Base-by-base conservation (phyloP, 2,329 filamentous ascomycete species). In the Nemania sp. region DNA sequence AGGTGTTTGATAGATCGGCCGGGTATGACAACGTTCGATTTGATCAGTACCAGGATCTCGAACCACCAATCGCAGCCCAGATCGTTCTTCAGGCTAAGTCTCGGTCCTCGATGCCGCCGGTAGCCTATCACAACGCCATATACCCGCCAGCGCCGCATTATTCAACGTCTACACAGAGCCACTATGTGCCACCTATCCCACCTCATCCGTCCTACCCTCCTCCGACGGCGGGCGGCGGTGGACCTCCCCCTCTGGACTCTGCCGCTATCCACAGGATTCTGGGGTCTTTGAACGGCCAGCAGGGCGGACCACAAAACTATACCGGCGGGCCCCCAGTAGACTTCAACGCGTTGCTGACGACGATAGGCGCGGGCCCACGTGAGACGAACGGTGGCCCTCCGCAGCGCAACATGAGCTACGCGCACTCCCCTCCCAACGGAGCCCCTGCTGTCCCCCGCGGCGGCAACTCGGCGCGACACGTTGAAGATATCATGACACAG, bases 41-140 rank as follows among this genome's bases (percentile, higher is more conserved):
- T 68, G 90, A 96, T 64, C 88, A 95, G 68, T 97, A 97, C 69
- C 83, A 88, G 52, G 86, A 92, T 63, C 79, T 97, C 2, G 88
- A 95, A 30, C 89, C 91, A 0, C 72, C 77, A 5, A 85, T 91
- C 40, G 91, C 90, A 3, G 90, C 89, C 14, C 90, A 95, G 63
- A 82, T 97, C 14, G 88, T 96, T 52, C 70, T 87, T 36, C 83
- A 90, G 54, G 83, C 86, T 46, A 92, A 89, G 69, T 72, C 76
- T 9, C 66, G 66, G 22, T 50, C 66, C 3, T 60, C 73, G 52
- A 37, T 68, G 6, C 60, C 59, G 2, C 59, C 60, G 40, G 22
- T 19, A 11, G 4, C 56, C 11, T 65, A 64, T 69, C 73, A 54
- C 41, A 61, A 19, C 43, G 56, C 37, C 7, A 64, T 61, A 4